These are phyloP conservation scores for Cudoniella acicularis DNA, from an alignment of 495 filamentous ascomycete species.

Conservation along the genomic window DNA sequence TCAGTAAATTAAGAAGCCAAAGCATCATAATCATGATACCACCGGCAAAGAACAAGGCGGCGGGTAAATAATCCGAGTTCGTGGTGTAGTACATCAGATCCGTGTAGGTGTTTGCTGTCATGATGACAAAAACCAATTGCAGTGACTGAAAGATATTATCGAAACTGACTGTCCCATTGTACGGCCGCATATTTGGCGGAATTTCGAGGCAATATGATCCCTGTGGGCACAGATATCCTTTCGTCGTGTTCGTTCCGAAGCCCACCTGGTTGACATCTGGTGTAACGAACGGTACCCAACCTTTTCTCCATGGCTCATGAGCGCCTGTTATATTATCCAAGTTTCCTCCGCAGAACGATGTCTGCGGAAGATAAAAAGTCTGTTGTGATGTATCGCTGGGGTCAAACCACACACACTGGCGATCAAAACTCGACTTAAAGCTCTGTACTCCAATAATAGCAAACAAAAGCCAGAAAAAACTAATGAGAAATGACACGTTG, in stretches of 20 bases:
- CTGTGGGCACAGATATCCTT: slow-evolving; percentile 87
- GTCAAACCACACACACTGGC: slow-evolving; percentile 84
- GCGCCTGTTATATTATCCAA: slow-evolving; percentile 54
- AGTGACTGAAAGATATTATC: slow-evolving; percentile 90
- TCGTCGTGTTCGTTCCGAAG: slow-evolving; percentile 48
- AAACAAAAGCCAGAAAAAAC: slow-evolving; percentile 98
- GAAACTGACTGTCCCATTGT: slow-evolving; percentile 84
- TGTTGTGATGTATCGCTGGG: slow-evolving; percentile 41
- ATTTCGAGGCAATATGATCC: slow-evolving; percentile 80
- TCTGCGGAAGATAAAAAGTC: slow-evolving; percentile 44
- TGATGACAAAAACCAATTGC: slow-evolving; percentile 96
- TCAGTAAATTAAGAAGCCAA: slow-evolving; percentile 94
- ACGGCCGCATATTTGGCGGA: slow-evolving; percentile 56
- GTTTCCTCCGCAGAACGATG: slow-evolving; percentile 87
- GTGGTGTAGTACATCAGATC: slow-evolving; percentile 91
- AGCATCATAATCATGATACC: slow-evolving; percentile 91
- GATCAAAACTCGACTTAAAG: slow-evolving; percentile 91
- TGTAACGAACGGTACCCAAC: not conserved
- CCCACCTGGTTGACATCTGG: not conserved
- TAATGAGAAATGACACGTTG: slow-evolving; percentile 91
- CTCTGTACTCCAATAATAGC: slow-evolving; percentile 95
- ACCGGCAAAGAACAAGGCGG: slow-evolving; percentile 79
- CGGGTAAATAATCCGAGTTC: slow-evolving; percentile 83
- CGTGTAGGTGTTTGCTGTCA: slow-evolving; percentile 95
- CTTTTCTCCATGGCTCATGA: slow-evolving; percentile 55